These are phyloP conservation scores for Pinus taeda DNA, from an alignment of 75 land plant genomes.

Conservation along the genomic window DNA sequence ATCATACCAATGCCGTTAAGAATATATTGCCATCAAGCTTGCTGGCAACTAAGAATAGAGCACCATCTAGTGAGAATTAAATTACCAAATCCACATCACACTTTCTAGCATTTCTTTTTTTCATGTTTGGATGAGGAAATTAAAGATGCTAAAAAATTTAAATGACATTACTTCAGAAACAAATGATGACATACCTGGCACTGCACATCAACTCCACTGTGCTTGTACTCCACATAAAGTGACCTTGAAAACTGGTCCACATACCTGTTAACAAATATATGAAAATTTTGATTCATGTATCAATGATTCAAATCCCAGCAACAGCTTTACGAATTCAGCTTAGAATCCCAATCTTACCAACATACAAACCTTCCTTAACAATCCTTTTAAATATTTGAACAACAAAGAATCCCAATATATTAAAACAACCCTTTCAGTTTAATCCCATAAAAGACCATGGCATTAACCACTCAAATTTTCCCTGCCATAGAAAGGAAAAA, in stretches of 20 bases:
- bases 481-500: no score
- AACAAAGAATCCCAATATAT: background rate
- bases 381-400: background rate
- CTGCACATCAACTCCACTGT: slow-evolving; percentile 86
- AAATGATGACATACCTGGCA: slow-evolving; percentile 67
- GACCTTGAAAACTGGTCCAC: slow-evolving; percentile 82
- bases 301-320: background rate
- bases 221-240: slow-evolving; percentile 86
- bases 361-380: background rate
- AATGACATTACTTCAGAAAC: background rate
- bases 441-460: background rate
- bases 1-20: background rate
- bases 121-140: background rate
- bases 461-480: background rate
- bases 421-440: background rate
- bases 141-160: background rate
- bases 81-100: no score
- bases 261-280: slow-evolving; percentile 45
- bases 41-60: background rate
- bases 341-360: background rate
- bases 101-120: no score
- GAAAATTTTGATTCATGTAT: background rate
- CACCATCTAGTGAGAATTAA: no score
- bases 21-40: background rate
- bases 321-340: background rate